Evolutionary conservation across 768 basidiomycete genomes (phyloP), one percentile per base, ranked within the genome.

Genomic region (Termitomyces sp.): DNA sequence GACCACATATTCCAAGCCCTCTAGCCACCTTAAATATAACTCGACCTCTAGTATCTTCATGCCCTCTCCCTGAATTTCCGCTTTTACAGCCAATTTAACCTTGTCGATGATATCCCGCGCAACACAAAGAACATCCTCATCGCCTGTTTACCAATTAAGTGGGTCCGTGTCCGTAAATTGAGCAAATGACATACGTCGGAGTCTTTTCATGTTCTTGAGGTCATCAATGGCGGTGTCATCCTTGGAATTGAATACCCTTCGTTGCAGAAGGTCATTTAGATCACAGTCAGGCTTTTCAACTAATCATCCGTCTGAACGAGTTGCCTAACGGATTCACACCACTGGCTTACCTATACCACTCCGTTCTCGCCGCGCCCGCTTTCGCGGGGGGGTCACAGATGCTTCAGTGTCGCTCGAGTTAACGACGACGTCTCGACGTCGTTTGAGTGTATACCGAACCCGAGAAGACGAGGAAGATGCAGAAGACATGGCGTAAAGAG

Each of bases 21-120:
- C 63, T 37, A 79, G 59, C 78, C 77, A 80, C 46, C 69, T 66
- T 40, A 73, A 61, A 63, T 77, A 80, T 29, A 80, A 61, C 58
- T 80, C 77, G 0, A 74, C 75, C 58, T 77, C 74, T 11, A 79
- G 64, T 27, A 71, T 68, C 62, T 69, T 73, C 19, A 59, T 61
- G 29, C 65, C 66, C 5, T 65, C 63, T 46, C 60, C 55, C 19
- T 66, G 65, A 27, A 67, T 68, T 29, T 69, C 65, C 14, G 62
- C 61, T 60, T 73, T 69, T 5, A 76, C 76, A 1, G 61, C 50
- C 16, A 46, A 51, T 58, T 75, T 73, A 12, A 72, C 68, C 12
- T 64, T 64, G 35, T 72, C 64, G 16, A 77, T 65, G 14, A 80
- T 56, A 12, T 63, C 54, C 41, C 73, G 70, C 0, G 75, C 64